A percentile compares a stretch with the other conserved stretches of the same genome.
These are phyloP conservation scores for Boehmeria nivea DNA, from an alignment of 306 rosid species.

Conservation along the genomic window DNA sequence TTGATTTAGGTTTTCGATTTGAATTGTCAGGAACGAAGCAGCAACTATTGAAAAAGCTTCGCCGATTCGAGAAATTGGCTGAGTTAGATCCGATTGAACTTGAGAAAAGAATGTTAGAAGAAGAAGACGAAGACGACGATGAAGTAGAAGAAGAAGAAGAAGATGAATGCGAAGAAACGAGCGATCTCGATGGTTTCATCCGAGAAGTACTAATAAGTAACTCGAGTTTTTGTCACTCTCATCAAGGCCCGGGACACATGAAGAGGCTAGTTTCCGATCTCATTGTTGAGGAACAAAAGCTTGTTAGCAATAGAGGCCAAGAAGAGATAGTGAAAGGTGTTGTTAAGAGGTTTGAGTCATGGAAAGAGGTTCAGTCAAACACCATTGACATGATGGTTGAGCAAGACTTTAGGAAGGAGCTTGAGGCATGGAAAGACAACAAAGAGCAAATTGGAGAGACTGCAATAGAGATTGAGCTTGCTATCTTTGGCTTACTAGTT, in stretches of 20 bases:
- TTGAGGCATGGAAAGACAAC: constrained; percentile 50
- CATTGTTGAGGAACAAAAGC: constrained; percentile 46
- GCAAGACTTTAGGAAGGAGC: constrained; percentile 57
- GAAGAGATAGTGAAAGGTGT: constrained; percentile 45
- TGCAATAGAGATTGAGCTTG: constrained; percentile 54
- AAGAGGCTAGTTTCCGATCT: constrained; percentile 59
- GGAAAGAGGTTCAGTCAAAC: constrained; percentile 67
- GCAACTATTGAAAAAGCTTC: constrained; percentile 62
- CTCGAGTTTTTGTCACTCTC: constrained; percentile 20
- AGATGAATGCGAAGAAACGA: constrained; percentile 33
- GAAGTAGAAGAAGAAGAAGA: constrained; percentile 17
- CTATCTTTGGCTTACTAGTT: constrained; percentile 51
- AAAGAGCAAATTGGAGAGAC: constrained; percentile 35
- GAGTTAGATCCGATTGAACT: constrained; percentile 75
- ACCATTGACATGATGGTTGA: constrained; percentile 81
- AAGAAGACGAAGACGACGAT: constrained; percentile 34
- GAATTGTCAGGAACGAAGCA: constrained; percentile 67
- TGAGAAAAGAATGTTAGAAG: constrained; percentile 55
- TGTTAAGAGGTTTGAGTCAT: constrained; percentile 45
- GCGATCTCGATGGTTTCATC: constrained; percentile 18
- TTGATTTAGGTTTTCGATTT: neutral
- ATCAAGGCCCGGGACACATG: constrained; percentile 33
- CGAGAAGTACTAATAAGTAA: constrained; percentile 28
- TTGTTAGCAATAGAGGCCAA: constrained; percentile 22
- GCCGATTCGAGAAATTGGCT: constrained; percentile 84